Evolutionary conservation across 2,329 filamentous ascomycete species (phyloP).

Genomic region (Cytospora leucostoma): DNA sequence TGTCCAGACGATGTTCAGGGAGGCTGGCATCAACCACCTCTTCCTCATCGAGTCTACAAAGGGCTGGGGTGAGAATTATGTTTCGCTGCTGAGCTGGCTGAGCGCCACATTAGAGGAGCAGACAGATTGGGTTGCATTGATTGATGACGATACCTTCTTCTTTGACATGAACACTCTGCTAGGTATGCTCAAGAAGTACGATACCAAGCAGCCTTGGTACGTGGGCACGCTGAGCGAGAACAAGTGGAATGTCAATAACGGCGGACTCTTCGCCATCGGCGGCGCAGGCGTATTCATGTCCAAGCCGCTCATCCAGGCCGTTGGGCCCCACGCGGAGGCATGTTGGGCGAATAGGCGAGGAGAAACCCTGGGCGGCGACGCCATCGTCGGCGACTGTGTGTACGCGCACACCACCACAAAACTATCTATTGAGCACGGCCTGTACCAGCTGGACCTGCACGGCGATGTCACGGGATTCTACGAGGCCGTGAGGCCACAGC

Average conservation of each 20-base stretch:
- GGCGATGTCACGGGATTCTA: conserved; percentile 47
- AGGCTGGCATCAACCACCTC: conserved; percentile 19
- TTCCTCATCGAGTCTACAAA: conserved; percentile 16
- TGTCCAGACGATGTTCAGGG: conserved; percentile 15
- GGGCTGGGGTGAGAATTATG: conserved; percentile 25
- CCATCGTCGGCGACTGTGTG: conserved; percentile 43
- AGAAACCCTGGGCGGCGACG: conserved; percentile 39
- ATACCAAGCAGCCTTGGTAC: conserved; percentile 42
- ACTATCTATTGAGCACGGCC: conserved; percentile 42
- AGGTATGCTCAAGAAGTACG: conserved; percentile 40
- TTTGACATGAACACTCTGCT: conserved; percentile 42
- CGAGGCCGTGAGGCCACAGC: conserved; percentile 42
- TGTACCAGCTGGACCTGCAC: conserved; percentile 46
- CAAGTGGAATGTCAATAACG: conserved; percentile 42
- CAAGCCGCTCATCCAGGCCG: conserved; percentile 39
- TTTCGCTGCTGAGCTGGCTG: conserved; percentile 21
- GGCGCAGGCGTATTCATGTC: conserved; percentile 49
- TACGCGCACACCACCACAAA: conserved; percentile 43
- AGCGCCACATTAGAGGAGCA: conserved; percentile 17
- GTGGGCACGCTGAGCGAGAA: conserved; percentile 46
- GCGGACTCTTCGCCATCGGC: conserved; percentile 47
- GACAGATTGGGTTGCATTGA: conserved; percentile 44
- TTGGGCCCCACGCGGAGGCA: conserved; percentile 40
- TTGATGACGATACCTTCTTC: conserved; percentile 51
- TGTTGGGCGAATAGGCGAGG: conserved; percentile 35